Conservation (phyloP, 352 stramenopile genomes). For the Saprolegnia parasitica region DNA sequence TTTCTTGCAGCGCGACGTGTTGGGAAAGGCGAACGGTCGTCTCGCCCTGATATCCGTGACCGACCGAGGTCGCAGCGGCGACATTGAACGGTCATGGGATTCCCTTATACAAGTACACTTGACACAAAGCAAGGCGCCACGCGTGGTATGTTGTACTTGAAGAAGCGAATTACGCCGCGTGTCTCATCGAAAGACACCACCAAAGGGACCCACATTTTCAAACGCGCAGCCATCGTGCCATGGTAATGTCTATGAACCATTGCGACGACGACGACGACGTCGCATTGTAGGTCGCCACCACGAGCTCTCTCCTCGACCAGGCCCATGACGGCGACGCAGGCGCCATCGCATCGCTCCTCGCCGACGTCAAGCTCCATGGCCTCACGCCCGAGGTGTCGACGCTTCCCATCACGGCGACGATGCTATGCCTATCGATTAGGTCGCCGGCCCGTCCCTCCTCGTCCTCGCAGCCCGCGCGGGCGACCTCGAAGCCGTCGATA, state of each 20-base stretch:
- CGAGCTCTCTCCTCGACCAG: background rate
- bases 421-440: background rate
- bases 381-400: no score
- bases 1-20: no score
- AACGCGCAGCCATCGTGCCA: background rate
- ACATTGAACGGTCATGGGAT: background rate
- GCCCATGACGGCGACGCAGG: no score
- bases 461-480: background rate
- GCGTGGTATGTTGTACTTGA: background rate
- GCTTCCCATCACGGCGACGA: no score
- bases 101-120: background rate
- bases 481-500: background rate
- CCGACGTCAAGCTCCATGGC: no score
- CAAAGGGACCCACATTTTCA: background rate
- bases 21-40: no score
- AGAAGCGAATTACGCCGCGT: background rate
- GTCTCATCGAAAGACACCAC: background rate
- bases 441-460: background rate
- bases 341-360: no score
- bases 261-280: background rate
- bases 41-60: no score
- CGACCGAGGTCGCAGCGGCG: no score
- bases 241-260: background rate
- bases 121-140: background rate
- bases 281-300: background rate